Conservation (phyloP, 1,139 yeast species). For the Yamadazyma conglobata region DNA sequence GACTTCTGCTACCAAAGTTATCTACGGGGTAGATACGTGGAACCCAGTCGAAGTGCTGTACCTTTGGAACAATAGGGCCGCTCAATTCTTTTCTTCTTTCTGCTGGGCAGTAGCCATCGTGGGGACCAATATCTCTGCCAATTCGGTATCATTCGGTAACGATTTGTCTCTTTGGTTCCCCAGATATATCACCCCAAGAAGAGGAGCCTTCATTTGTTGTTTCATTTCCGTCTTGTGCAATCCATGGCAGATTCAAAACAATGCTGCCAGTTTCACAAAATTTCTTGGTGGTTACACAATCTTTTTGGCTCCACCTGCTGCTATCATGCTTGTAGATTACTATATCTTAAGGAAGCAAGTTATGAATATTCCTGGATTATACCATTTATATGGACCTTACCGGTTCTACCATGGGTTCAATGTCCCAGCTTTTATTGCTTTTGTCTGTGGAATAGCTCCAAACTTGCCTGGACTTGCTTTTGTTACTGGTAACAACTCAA, state of each 20-base stretch:
- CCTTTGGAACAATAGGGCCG: slow-evolving; percentile 32
- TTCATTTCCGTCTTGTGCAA: slow-evolving; percentile 24
- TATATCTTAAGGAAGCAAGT: slow-evolving; percentile 9
- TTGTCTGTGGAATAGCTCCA: slow-evolving; percentile 12
- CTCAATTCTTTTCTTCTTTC: slow-evolving; percentile 27
- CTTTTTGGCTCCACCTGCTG: slow-evolving; percentile 13
- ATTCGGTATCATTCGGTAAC: slow-evolving; percentile 26
- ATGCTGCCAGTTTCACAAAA: slow-evolving; percentile 11
- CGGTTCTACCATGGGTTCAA: slow-evolving; percentile 12
- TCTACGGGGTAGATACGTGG: slow-evolving; percentile 23
- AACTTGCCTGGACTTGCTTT: slow-evolving; percentile 14
- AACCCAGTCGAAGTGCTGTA: slow-evolving; percentile 29
- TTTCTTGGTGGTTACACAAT: slow-evolving; percentile 13
- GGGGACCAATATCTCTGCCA: slow-evolving; percentile 22
- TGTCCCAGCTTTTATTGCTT: slow-evolving; percentile 13
- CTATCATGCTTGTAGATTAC: slow-evolving; percentile 12
- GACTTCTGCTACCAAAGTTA: slow-evolving; percentile 12
- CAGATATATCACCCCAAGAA: slow-evolving; percentile 36
- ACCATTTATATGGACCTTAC: slow-evolving; percentile 9
- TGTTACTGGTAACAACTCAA: slow-evolving; percentile 9
- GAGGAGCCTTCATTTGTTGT: slow-evolving; percentile 48
- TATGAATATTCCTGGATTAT: slow-evolving; percentile 10
- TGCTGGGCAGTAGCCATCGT: slow-evolving; percentile 30
- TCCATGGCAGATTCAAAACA: slow-evolving; percentile 14
- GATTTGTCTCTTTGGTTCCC: slow-evolving; percentile 29